A percentile compares a stretch with the other conserved stretches of the same genome.
Evolutionary conservation across 1,284 basidiomycete genomes (phyloP).

Genomic region (Schizophyllum amplum): DNA sequence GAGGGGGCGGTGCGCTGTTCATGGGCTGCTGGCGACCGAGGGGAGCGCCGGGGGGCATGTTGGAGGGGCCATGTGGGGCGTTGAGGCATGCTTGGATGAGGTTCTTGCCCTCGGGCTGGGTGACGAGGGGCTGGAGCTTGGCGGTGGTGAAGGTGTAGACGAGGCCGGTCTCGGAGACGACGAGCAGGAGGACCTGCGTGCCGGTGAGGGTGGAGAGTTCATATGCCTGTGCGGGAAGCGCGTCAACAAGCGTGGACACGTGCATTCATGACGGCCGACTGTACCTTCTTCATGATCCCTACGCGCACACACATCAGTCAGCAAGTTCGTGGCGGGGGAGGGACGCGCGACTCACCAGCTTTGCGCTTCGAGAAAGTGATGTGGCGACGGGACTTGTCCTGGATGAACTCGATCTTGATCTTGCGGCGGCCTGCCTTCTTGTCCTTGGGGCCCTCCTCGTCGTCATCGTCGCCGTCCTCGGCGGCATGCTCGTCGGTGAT

Average conservation of each 20-base stretch:
- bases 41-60: conserved; percentile 60
- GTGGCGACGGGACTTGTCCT: conserved; percentile 97
- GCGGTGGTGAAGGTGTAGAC: conserved; percentile 98
- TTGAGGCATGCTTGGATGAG: conserved; percentile 95
- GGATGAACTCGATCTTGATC: conserved; percentile 99
- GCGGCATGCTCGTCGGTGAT: conserved; percentile 70
- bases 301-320: conserved; percentile 28
- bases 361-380: conserved; percentile 99
- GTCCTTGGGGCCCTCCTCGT: conserved; percentile 67
- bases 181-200: conserved; percentile 92
- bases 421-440: conserved; percentile 93
- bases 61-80: conserved; percentile 76
- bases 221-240: conserved; percentile 66
- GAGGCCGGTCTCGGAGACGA: conserved; percentile 96
- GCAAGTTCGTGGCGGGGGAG: conserved; percentile 16
- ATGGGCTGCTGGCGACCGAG: conserved; percentile 55
- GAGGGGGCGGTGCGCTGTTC: conserved; percentile 37
- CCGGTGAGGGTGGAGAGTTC: conserved; percentile 97
- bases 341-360: conserved; percentile 65
- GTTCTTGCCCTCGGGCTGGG: conserved; percentile 94
- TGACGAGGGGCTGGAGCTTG: conserved; percentile 95
- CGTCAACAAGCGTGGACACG: conserved; percentile 20
- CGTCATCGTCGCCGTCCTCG: conserved; percentile 69
- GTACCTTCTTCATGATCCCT: conserved; percentile 98
- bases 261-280: conserved; percentile 20